Conservation (phyloP, 2,329 filamentous ascomycete genomes). For the Endoconidiophora polonica region DNA sequence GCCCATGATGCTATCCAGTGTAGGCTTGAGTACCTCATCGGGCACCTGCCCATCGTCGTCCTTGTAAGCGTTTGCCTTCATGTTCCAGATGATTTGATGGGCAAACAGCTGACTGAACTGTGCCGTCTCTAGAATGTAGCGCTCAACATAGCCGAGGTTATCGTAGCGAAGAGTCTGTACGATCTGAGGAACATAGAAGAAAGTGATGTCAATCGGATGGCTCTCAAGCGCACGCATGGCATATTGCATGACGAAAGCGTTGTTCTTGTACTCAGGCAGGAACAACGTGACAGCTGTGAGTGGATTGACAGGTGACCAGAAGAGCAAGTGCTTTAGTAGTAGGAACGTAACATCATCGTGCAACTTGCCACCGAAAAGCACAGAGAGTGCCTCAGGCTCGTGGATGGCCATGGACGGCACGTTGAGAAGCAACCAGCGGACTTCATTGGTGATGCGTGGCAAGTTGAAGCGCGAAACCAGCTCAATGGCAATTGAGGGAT, state of each 20-base stretch:
- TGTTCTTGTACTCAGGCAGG: constrained; percentile 73
- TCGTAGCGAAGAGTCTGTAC: constrained; percentile 92
- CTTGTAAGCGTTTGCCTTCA: constrained; percentile 98
- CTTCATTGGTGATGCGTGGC: constrained; percentile 52
- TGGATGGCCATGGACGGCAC: constrained; percentile 68
- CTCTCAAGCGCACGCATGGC: constrained; percentile 89
- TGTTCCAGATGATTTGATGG: constrained; percentile 99
- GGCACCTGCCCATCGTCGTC: constrained; percentile 85
- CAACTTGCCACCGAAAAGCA: constrained; percentile 62
- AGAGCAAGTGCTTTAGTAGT: constrained; percentile 85
- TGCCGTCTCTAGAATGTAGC: constrained; percentile 92
- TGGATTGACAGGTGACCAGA: constrained; percentile 84
- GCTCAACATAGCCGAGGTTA: constrained; percentile 79
- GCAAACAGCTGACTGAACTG: constrained; percentile 97
- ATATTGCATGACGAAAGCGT: constrained; percentile 89
- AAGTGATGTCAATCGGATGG: constrained; percentile 90
- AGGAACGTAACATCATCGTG: constrained; percentile 58
- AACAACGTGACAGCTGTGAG: constrained; percentile 90
- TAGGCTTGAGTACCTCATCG: constrained; percentile 72
- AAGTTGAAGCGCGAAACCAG: constrained; percentile 66
- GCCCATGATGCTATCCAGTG: constrained; percentile 74
- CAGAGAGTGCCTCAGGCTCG: constrained; percentile 66
- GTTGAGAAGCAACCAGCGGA: constrained; percentile 64
- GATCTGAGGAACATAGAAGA: constrained; percentile 98
- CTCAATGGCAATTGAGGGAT: constrained; percentile 74